phyloP scores from a whole-genome alignment of 2,329 filamentous ascomycete genomes.

The Fonsecaea nubica region DNA sequence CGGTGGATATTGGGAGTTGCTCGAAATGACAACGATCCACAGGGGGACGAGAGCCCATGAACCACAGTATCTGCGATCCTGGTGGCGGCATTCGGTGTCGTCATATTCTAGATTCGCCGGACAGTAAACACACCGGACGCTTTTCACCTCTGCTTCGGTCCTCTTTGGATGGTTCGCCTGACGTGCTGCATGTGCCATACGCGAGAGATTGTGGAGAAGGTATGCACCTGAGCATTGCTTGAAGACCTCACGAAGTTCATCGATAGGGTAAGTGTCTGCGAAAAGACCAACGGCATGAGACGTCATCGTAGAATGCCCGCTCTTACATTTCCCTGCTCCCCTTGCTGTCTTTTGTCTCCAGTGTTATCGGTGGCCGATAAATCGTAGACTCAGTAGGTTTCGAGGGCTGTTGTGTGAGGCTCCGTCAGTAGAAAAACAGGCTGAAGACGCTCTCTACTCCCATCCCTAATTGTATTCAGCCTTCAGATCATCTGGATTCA shows the following conservation, averaged over 20 bases:
- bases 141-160: neutral
- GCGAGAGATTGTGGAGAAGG: neutral
- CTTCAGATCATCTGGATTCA: neutral
- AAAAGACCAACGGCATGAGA: neutral
- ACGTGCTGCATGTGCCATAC: neutral
- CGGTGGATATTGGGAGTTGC: conserved; percentile 5
- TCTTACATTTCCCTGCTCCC: neutral
- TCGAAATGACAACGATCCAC: neutral
- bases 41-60: neutral
- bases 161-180: neutral
- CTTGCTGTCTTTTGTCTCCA: neutral
- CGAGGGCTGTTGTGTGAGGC: neutral
- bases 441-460: neutral
- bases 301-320: neutral
- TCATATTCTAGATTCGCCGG: conserved; percentile 1
- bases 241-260: neutral
- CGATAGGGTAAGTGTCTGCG: neutral
- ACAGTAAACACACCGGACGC: neutral
- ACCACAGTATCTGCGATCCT: neutral
- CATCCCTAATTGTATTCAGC: neutral
- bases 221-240: neutral
- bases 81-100: conserved; percentile 2
- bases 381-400: neutral
- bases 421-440: conserved; percentile 3
- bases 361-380: conserved; percentile 5